Percentiles rank a stretch among this genome's conserved stretches.
Conservation (phyloP, 2,329 filamentous ascomycete genomes). For the Diaporthe sp. region DNA sequence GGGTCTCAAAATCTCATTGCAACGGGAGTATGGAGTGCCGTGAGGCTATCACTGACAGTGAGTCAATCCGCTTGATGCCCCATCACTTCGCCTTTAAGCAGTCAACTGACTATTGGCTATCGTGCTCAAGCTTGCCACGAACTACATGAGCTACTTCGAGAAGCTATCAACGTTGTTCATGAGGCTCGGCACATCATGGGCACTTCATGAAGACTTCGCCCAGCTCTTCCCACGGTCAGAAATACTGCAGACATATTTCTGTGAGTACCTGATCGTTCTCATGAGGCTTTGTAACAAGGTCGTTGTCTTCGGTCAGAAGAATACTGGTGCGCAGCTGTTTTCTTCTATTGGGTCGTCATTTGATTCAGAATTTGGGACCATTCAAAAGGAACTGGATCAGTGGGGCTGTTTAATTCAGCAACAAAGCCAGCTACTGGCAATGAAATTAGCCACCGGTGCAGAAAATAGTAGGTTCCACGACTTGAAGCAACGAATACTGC, state of each 20-base stretch:
- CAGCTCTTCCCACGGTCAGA: slow-evolving; percentile 18
- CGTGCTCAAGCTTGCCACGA: background rate
- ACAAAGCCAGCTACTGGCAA: background rate
- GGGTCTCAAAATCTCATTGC: slow-evolving; percentile 41
- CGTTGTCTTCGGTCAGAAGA: slow-evolving; percentile 9
- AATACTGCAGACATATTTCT: slow-evolving; percentile 8
- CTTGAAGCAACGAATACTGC: background rate
- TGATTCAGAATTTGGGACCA: slow-evolving; percentile 25
- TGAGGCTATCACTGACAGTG: slow-evolving; percentile 39
- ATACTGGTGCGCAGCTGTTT: background rate
- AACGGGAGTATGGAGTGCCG: slow-evolving; percentile 39
- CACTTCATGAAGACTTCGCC: slow-evolving; percentile 32
- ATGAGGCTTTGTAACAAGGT: slow-evolving; percentile 9
- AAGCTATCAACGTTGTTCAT: slow-evolving; percentile 19
- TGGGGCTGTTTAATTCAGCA: slow-evolving; percentile 28
- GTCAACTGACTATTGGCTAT: background rate
- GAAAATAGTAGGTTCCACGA: background rate
- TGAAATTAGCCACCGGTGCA: background rate
- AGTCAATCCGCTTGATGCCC: background rate
- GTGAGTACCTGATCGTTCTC: slow-evolving; percentile 19
- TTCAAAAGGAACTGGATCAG: slow-evolving; percentile 32
- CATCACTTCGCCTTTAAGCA: background rate
- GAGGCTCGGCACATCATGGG: slow-evolving; percentile 19
- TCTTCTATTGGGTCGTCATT: slow-evolving; percentile 15
- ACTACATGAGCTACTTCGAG: slow-evolving; percentile 25